Base-by-base conservation (phyloP, 352 stramenopile species). In the Phytopythium montanum region DNA sequence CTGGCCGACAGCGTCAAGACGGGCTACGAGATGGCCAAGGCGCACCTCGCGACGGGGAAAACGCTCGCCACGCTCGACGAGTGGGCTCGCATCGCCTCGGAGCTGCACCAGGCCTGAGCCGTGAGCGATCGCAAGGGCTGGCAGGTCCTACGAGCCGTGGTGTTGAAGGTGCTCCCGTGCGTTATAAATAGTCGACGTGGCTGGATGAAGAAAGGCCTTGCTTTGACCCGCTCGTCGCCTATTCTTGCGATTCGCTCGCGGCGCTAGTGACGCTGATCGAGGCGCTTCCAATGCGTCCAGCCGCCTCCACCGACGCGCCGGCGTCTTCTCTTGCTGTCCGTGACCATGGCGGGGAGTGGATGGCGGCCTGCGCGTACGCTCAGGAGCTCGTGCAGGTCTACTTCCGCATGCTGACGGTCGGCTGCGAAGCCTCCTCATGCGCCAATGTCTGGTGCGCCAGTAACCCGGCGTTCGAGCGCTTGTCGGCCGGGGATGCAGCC, bases 1-100 rank as follows among this genome's bases (percentile, higher is more conserved):
- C 56, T 94, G n/a, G 81, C 79, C 1, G 71, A 88, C 59, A 96
- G 77, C 29, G 90, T 97, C 54, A 92, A 97, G 70, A 81, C 69
- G 42, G 89, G 90, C 26, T 96, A 97, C 60, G 73, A 90, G 61
- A 73, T 93, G 65, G 92, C 91, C 13, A 84, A 81, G 65, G 72
- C 69, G 26, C 78, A 88, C 54, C 70, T 97, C 28, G 69, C 59
- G 34, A 81, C 79, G 25, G 91, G 92, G 16, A 73, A 82, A 18
- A 84, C 72, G 38, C 66, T 93, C 19, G 54, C 50, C 52, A 90
- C 77, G 44, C 64, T 93, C 25, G 71, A 90, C 62, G 82, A 85
- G 28, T 93, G 83, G 83, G 59, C 60, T 44, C 51, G 73, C 66
- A 79, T 80, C 9, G 81, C 83, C 16, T 77, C 87, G 66, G 59